phyloP scores from a whole-genome alignment of 2,329 filamentous ascomycete species.

The Aspergillus sp. region DNA sequence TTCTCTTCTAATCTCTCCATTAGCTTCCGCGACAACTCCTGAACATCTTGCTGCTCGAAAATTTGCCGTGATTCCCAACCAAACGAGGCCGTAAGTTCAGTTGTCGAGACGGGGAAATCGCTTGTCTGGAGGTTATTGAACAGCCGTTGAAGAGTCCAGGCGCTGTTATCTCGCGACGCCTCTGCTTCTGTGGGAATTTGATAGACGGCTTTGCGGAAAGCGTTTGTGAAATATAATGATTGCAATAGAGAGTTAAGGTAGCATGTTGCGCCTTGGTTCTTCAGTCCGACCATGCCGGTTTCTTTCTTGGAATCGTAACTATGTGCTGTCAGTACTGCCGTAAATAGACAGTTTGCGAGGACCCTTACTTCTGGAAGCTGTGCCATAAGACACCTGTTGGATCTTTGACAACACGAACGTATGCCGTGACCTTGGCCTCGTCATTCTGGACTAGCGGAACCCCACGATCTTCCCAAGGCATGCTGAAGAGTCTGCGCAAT shows the following conservation, averaged over 20 bases:
- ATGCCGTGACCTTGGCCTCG: slow-evolving; percentile 52
- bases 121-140: slow-evolving; percentile 96
- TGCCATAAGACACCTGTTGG: slow-evolving; percentile 56
- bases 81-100: slow-evolving; percentile 93
- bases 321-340: slow-evolving; percentile 45
- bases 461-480: slow-evolving; percentile 70
- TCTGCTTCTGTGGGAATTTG: slow-evolving; percentile 92
- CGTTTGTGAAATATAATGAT: slow-evolving; percentile 85
- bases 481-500: slow-evolving; percentile 79
- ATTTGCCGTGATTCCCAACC: slow-evolving; percentile 98
- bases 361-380: slow-evolving; percentile 48
- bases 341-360: not conserved
- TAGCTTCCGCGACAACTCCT: slow-evolving; percentile 92
- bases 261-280: slow-evolving; percentile 94
- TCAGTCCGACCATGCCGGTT: slow-evolving; percentile 93
- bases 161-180: slow-evolving; percentile 80
- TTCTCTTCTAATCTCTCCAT: slow-evolving; percentile 97
- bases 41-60: slow-evolving; percentile 98
- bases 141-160: slow-evolving; percentile 88
- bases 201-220: slow-evolving; percentile 95
- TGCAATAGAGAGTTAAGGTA: slow-evolving; percentile 85
- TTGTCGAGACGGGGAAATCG: slow-evolving; percentile 80
- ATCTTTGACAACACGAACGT: slow-evolving; percentile 55
- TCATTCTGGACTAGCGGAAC: slow-evolving; percentile 60
- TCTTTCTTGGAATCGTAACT: slow-evolving; percentile 98